Evolutionary conservation across 768 basidiomycete genomes (phyloP).

Genomic region (Mycena galopus): DNA sequence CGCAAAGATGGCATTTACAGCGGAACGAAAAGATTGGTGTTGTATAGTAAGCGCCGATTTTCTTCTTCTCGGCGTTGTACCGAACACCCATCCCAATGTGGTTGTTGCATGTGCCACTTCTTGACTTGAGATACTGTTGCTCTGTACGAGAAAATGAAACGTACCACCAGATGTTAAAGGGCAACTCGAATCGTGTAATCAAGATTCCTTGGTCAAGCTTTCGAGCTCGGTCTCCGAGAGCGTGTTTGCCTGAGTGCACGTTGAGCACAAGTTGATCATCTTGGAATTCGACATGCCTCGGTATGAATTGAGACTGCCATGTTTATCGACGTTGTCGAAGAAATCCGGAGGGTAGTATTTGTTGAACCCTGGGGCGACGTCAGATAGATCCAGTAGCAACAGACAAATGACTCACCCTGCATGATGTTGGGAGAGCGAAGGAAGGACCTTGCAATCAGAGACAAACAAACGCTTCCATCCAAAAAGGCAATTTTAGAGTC

Average conservation of each 20-base stretch:
- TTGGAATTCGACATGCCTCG: slow-evolving; percentile 54
- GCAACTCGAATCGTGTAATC: slow-evolving; percentile 95
- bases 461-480: slow-evolving; percentile 21
- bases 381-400: background rate
- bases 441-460: background rate
- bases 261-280: slow-evolving; percentile 12
- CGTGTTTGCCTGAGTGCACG: slow-evolving; percentile 83
- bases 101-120: slow-evolving; percentile 91
- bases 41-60: slow-evolving; percentile 93
- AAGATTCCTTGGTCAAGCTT: slow-evolving; percentile 97
- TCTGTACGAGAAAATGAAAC: slow-evolving; percentile 41
- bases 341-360: slow-evolving; percentile 85
- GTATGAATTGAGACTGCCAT: slow-evolving; percentile 69
- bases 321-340: slow-evolving; percentile 69
- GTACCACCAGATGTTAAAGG: slow-evolving; percentile 97
- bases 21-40: slow-evolving; percentile 96
- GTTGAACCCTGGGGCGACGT: slow-evolving; percentile 68
- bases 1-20: slow-evolving; percentile 97
- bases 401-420: slow-evolving; percentile 14
- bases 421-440: slow-evolving; percentile 3
- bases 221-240: slow-evolving; percentile 91
- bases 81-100: slow-evolving; percentile 99
- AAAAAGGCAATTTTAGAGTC: background rate
- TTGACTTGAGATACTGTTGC: background rate
- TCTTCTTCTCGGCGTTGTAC: slow-evolving; percentile 99